Evolutionary conservation across 1,284 basidiomycete species (phyloP).

Genomic region (Ustilago tritici): DNA sequence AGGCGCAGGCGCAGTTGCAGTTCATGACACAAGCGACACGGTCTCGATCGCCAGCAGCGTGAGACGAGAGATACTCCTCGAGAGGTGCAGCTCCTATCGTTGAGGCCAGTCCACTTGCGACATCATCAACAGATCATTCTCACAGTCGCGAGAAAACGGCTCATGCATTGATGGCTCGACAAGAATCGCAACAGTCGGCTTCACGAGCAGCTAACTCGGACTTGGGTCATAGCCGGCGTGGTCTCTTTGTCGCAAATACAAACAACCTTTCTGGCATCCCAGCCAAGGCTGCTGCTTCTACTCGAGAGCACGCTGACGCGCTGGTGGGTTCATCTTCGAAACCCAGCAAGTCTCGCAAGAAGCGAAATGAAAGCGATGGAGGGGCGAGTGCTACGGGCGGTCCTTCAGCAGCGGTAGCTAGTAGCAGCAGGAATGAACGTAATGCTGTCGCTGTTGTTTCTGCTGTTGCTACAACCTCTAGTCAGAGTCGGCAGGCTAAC

Average conservation of each 20-base stretch:
- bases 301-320: constrained; percentile 29
- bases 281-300: constrained; percentile 11
- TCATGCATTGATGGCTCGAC: not conserved
- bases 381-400: not conserved
- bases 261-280: constrained; percentile 29
- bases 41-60: constrained; percentile 24
- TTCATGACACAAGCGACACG: constrained; percentile 11
- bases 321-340: constrained; percentile 14
- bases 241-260: constrained; percentile 17
- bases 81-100: constrained; percentile 18
- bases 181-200: not conserved
- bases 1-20: not conserved
- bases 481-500: constrained; percentile 10
- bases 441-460: not conserved
- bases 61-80: constrained; percentile 23
- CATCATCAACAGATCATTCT: constrained; percentile 6
- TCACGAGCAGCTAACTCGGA: not conserved
- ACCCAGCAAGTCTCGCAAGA: constrained; percentile 4
- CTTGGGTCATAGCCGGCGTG: constrained; percentile 16
- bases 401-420: not conserved
- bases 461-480: constrained; percentile 7
- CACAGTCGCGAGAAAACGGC: constrained; percentile 21
- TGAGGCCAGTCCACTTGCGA: not conserved
- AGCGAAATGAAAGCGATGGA: constrained; percentile 10
- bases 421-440: not conserved